A percentile compares a stretch with the other conserved stretches of the same genome.
phyloP scores from a whole-genome alignment of 306 rosid genomes.

The Sophora flavescens region DNA sequence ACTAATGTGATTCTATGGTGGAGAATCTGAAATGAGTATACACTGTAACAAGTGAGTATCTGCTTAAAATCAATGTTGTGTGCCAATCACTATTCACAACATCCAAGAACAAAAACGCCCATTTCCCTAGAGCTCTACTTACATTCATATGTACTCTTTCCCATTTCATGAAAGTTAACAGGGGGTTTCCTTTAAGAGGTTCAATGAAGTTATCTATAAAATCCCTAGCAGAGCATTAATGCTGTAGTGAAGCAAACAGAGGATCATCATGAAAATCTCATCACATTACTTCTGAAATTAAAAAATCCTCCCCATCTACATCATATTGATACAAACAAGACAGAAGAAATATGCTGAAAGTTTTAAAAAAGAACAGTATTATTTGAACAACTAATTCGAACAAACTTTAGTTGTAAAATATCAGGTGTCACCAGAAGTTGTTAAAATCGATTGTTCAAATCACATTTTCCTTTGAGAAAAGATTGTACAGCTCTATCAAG shows the following conservation, averaged over 20 bases:
- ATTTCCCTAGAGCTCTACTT: neutral
- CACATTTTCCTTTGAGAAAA: neutral
- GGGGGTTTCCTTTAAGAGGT: neutral
- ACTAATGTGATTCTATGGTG: too few relatives aligned
- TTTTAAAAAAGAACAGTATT: neutral
- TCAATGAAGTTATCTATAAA: neutral
- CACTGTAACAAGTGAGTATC: neutral
- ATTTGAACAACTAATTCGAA: neutral
- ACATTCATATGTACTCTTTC: neutral
- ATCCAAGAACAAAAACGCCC: neutral
- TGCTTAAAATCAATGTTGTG: neutral
- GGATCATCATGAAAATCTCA: neutral
- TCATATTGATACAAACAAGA: neutral
- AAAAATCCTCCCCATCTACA: neutral
- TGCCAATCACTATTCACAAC: neutral
- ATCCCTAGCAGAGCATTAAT: neutral
- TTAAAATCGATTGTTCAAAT: neutral
- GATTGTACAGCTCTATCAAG: neutral
- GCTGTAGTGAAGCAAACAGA: conserved; percentile 9
- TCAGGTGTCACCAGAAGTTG: too few relatives aligned
- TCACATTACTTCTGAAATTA: neutral
- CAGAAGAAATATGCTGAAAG: neutral
- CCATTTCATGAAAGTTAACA: neutral
- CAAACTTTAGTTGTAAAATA: too few relatives aligned
- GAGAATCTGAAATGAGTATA: too few relatives aligned